Evolutionary conservation across 441 rosid species (phyloP).

Genomic region (Brassica balearica): DNA sequence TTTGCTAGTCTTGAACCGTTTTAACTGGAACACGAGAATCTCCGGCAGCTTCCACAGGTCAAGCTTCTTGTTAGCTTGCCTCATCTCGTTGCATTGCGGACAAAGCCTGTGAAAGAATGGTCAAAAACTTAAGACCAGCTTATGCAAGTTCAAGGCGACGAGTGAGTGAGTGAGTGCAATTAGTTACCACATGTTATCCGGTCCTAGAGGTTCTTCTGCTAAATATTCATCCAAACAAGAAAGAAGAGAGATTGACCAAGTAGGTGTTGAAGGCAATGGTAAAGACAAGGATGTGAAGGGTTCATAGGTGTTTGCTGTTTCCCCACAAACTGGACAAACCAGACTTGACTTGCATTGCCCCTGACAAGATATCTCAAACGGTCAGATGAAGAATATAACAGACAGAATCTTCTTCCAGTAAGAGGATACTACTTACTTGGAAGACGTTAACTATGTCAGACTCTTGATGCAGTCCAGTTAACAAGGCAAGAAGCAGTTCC

Average conservation of each 20-base stretch:
- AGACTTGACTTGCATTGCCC: not conserved
- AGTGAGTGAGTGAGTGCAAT: conserved; percentile 36
- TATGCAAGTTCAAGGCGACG: too few relatives aligned
- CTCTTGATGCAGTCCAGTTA: not conserved
- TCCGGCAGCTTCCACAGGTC: conserved; percentile 78
- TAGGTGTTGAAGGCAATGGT: not conserved
- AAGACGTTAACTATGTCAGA: not conserved
- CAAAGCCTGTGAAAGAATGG: conserved; percentile 54
- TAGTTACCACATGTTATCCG: conserved; percentile 68
- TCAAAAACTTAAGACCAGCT: conserved; percentile 16
- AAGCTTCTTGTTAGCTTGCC: conserved; percentile 70
- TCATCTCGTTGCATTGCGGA: conserved; percentile 69
- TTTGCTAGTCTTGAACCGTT: conserved; percentile 68
- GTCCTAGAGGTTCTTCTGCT: not conserved
- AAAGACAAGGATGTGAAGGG: not conserved
- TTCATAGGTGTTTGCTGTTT: not conserved
- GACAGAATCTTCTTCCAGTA: too few relatives aligned
- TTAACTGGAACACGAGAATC: conserved; percentile 68
- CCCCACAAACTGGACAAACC: not conserved
- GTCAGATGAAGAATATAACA: too few relatives aligned
- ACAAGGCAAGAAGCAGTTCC: not conserved
- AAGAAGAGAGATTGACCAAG: conserved; percentile 40
- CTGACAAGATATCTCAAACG: not conserved
- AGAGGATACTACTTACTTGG: not conserved
- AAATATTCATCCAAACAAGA: not conserved